Conservation (phyloP, 129 eudicot genomes). For the Chrysanthemum seticuspe region DNA sequence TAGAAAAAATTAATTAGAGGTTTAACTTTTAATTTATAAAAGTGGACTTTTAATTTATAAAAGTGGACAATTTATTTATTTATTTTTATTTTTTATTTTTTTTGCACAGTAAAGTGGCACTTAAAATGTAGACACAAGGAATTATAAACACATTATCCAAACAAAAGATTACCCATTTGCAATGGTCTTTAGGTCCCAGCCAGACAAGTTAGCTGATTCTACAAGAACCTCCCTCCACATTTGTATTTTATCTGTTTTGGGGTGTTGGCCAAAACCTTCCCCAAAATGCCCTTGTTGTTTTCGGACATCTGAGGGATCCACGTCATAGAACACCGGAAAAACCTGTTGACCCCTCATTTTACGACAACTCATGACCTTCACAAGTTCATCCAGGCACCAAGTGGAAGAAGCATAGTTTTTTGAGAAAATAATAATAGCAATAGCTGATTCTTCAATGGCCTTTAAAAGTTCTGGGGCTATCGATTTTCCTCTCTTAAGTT, state of each 20-base stretch:
- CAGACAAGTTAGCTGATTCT: constrained; percentile 17
- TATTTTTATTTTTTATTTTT: background rate
- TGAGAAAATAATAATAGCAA: constrained; percentile 13
- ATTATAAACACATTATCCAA: background rate
- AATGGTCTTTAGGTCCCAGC: constrained; percentile 11
- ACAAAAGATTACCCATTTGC: constrained; percentile 21
- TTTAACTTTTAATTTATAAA: too few relatives aligned
- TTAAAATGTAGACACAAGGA: too few relatives aligned
- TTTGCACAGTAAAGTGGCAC: background rate
- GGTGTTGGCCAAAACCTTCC: background rate
- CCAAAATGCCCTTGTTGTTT: constrained; percentile 18
- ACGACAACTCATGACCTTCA: background rate
- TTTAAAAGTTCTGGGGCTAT: constrained; percentile 18
- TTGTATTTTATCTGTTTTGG: background rate
- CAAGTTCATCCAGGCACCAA: constrained; percentile 23
- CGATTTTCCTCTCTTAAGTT: constrained; percentile 16
- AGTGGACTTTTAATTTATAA: too few relatives aligned
- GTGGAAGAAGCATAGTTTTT: constrained; percentile 14
- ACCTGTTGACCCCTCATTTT: background rate
- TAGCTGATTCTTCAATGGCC: constrained; percentile 19
- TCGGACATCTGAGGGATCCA: constrained; percentile 13
- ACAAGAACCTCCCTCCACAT: constrained; percentile 20
- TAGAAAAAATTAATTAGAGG: too few relatives aligned
- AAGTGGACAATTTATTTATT: too few relatives aligned
- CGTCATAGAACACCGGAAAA: constrained; percentile 11